These are phyloP conservation scores for Wallacemonas collosoma DNA, from an alignment of 208 protist species.

Conservation along the genomic window DNA sequence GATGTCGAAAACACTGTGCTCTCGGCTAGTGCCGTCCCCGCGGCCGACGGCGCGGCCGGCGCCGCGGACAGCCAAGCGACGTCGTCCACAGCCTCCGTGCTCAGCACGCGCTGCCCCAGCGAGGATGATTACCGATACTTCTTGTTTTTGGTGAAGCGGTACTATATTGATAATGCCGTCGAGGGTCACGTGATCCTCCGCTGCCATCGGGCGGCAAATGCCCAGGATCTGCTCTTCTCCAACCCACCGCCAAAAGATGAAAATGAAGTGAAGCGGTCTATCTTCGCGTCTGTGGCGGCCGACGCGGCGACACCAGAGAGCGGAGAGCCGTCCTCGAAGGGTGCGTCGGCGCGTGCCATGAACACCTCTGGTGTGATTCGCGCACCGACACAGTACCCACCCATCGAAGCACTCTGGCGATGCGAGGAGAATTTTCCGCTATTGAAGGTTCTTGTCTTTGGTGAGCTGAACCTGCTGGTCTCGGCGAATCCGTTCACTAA, in stretches of 20 bases:
- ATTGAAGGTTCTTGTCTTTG: constrained; percentile 82
- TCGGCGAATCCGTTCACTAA: constrained; percentile 84
- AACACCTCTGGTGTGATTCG: constrained; percentile 20
- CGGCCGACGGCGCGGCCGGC: neutral
- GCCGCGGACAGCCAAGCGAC: neutral
- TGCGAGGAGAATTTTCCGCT: constrained; percentile 80
- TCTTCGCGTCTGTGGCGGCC: constrained; percentile 14
- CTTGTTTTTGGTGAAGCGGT: constrained; percentile 72
- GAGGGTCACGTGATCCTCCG: constrained; percentile 87
- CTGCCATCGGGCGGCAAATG: constrained; percentile 68
- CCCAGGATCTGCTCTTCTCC: constrained; percentile 69
- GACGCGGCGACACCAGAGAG: neutral
- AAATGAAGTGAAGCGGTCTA: constrained; percentile 47
- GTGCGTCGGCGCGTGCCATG: no score
- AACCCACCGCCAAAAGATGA: constrained; percentile 81
- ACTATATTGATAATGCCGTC: constrained; percentile 85
- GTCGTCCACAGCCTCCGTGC: neutral
- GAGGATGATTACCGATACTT: constrained; percentile 75
- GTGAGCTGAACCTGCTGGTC: constrained; percentile 84
- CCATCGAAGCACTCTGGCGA: constrained; percentile 74
- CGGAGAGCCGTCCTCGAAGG: no score
- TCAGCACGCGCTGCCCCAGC: constrained; percentile 32
- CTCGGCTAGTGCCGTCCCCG: neutral
- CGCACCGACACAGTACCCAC: constrained; percentile 54
- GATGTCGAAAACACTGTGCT: constrained; percentile 49